Conservation (phyloP, 2,329 filamentous ascomycete genomes). For the Zymoseptoria tritici region DNA sequence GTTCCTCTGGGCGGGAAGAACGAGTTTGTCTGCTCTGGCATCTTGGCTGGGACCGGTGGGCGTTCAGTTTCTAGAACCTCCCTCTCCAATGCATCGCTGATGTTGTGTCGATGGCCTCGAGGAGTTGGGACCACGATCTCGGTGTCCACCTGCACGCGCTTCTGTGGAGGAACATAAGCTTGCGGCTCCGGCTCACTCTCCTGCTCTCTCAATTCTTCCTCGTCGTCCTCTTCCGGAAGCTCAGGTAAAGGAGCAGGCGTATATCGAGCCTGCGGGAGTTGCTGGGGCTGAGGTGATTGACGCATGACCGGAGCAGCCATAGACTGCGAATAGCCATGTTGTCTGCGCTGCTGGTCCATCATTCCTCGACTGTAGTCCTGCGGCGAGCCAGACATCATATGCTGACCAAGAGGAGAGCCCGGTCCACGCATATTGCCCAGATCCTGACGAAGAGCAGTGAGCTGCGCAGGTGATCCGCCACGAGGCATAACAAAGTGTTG, state of each 20-base stretch:
- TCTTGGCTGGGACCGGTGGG: background rate
- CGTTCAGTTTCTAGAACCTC: conserved; percentile 74
- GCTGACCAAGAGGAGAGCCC: conserved; percentile 55
- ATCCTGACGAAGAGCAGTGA: conserved; percentile 28
- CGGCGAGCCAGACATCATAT: conserved; percentile 21
- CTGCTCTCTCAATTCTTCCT: conserved; percentile 34
- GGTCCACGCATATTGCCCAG: conserved; percentile 25
- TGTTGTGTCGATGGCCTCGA: conserved; percentile 59
- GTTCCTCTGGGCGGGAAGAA: conserved; percentile 6
- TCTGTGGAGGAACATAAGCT: conserved; percentile 27
- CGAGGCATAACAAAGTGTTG: conserved; percentile 25
- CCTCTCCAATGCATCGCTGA: conserved; percentile 70
- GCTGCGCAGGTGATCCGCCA: conserved; percentile 39
- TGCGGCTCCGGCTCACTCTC: conserved; percentile 9
- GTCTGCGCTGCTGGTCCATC: conserved; percentile 41
- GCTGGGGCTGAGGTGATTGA: conserved; percentile 20
- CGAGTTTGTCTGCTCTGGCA: background rate
- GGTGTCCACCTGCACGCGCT: conserved; percentile 30
- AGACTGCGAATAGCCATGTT: conserved; percentile 35
- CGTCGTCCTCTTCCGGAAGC: conserved; percentile 66
- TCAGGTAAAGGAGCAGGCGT: conserved; percentile 52
- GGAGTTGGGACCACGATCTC: conserved; percentile 55
- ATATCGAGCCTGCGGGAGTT: conserved; percentile 31
- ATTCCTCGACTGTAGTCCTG: conserved; percentile 30
- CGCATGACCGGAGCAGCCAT: conserved; percentile 18